phyloP scores from a whole-genome alignment of 2,329 filamentous ascomycete genomes.

The Hypoxylon sp. region DNA sequence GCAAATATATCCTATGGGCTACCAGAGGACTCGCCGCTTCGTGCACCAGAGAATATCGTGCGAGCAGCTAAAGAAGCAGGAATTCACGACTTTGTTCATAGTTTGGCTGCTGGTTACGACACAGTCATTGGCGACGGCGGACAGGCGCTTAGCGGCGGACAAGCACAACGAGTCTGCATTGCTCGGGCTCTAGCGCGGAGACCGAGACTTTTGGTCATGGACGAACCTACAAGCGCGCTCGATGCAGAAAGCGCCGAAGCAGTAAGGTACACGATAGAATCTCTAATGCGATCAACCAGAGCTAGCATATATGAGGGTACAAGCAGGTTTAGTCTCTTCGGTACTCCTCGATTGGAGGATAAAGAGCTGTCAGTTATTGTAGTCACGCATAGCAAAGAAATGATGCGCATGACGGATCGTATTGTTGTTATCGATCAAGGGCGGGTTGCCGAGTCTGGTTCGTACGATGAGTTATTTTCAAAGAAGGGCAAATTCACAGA shows the following conservation, averaged over 20 bases:
- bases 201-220: slow-evolving; percentile 82
- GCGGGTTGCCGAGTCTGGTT: slow-evolving; percentile 76
- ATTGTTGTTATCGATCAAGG: slow-evolving; percentile 80
- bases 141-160: slow-evolving; percentile 81
- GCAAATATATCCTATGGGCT: slow-evolving; percentile 90
- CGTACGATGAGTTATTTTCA: slow-evolving; percentile 72
- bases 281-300: slow-evolving; percentile 61
- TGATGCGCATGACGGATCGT: slow-evolving; percentile 86
- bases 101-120: slow-evolving; percentile 78
- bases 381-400: slow-evolving; percentile 85
- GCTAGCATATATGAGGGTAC: slow-evolving; percentile 25
- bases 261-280: slow-evolving; percentile 74
- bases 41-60: slow-evolving; percentile 62
- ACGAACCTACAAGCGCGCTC: slow-evolving; percentile 88
- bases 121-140: slow-evolving; percentile 85
- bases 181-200: slow-evolving; percentile 81
- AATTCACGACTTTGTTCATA: slow-evolving; percentile 82
- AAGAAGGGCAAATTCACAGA: slow-evolving; percentile 63
- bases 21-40: slow-evolving; percentile 66
- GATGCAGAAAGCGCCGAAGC: slow-evolving; percentile 77
- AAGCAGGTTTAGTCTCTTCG: not conserved
- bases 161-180: slow-evolving; percentile 85
- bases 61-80: slow-evolving; percentile 71
- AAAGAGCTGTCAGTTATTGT: slow-evolving; percentile 77
- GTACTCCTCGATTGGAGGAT: not conserved